Conservation (phyloP, 495 filamentous ascomycete genomes). For the Antarctomyces pellizariae region DNA sequence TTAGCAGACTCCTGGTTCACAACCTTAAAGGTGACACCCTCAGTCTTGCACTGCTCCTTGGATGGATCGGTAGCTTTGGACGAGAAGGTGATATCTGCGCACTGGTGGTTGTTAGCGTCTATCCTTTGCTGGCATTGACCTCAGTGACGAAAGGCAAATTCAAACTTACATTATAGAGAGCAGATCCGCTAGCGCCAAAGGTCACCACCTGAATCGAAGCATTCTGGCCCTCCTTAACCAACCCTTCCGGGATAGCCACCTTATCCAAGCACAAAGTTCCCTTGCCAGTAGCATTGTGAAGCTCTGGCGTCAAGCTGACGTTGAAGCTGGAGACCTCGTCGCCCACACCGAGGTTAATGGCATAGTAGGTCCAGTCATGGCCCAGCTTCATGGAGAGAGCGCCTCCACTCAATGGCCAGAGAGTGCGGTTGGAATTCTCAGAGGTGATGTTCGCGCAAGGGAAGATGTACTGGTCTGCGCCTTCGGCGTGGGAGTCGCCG, state of each 20-base stretch:
- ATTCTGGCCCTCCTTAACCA: conserved; percentile 24
- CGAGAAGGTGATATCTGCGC: conserved; percentile 37
- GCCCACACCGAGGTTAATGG: conserved; percentile 39
- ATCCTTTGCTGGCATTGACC: conserved; percentile 3
- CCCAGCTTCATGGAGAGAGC: conserved; percentile 24
- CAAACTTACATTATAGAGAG: conserved; percentile 34
- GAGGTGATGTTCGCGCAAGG: conserved; percentile 25
- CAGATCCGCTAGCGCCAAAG: conserved; percentile 19
- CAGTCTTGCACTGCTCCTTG: conserved; percentile 22
- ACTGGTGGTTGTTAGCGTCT: conserved; percentile 17
- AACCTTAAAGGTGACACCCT: too few species aligned
- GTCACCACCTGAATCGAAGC: conserved; percentile 36
- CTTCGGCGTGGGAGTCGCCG: conserved; percentile 20
- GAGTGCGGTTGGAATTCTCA: conserved; percentile 26
- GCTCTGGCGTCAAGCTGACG: conserved; percentile 24
- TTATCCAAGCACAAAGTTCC: conserved; percentile 33
- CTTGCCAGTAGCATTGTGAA: conserved; percentile 35
- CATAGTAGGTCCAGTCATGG: conserved; percentile 33
- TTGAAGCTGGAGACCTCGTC: conserved; percentile 32
- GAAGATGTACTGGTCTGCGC: conserved; percentile 26
- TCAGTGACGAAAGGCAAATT: conserved; percentile 4
- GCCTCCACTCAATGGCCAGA: conserved; percentile 35
- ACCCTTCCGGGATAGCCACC: conserved; percentile 19
- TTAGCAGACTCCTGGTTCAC: too few species aligned
- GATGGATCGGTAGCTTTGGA: conserved; percentile 17